Conservation (phyloP, 2,329 filamentous ascomycete species). For the Penicillium sp. region DNA sequence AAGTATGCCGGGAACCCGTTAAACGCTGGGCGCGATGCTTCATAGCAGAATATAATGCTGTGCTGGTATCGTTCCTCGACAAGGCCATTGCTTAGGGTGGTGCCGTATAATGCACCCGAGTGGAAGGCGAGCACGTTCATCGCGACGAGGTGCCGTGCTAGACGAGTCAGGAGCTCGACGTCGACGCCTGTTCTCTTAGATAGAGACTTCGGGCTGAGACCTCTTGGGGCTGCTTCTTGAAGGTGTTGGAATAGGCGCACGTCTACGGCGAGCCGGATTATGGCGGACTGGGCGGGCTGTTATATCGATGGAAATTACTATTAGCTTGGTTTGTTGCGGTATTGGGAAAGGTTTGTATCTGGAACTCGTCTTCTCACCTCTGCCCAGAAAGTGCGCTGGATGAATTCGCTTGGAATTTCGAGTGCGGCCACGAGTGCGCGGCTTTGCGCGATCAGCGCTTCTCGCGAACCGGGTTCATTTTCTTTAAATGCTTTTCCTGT, state of each 20-base stretch:
- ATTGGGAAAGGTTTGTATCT: not conserved
- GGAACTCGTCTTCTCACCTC: conserved; percentile 30
- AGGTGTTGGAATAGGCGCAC: not conserved
- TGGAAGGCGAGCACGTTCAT: not conserved
- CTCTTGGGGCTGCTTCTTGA: not conserved
- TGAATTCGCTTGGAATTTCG: conserved; percentile 40
- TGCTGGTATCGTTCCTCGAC: not conserved
- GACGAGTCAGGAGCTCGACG: not conserved
- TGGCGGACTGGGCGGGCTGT: not conserved
- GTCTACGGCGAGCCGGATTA: not conserved
- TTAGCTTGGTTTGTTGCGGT: not conserved
- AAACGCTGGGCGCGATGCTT: not conserved
- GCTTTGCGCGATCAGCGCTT: conserved; percentile 40
- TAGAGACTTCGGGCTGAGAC: not conserved
- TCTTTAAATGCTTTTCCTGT: not conserved
- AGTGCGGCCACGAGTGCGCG: conserved; percentile 37
- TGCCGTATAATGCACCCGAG: not conserved
- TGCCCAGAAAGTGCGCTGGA: conserved; percentile 41
- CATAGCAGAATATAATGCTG: not conserved
- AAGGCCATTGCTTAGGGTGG: not conserved
- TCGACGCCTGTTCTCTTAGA: not conserved
- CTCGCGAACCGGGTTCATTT: conserved; percentile 37
- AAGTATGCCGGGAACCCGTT: not conserved
- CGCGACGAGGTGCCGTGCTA: not conserved
- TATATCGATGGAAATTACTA: no score